Evolutionary conservation across 2,329 filamentous ascomycete species (phyloP), one percentile per base, ranked within the genome.

Genomic region (Neoarthrinium moseri): DNA sequence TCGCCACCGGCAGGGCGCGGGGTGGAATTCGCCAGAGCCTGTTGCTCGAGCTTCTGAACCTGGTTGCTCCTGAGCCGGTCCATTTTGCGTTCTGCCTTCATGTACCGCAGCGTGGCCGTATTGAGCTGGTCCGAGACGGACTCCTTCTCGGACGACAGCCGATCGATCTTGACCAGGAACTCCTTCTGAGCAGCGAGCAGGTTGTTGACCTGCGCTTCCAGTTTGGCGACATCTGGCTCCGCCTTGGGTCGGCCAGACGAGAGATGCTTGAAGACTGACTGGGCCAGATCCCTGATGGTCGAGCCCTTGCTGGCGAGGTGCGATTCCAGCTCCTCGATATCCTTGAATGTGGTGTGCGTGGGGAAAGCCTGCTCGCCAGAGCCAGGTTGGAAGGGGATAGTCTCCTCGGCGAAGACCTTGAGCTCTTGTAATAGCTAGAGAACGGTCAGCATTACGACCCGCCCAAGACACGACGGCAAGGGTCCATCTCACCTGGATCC

Each of bases 21-120:
- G 6, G 77, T 70, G 12, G 80, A 81, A 47, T 86, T 86, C 48
- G 88, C 79, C 42, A 91, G 80, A 24, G 91, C 91, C 68, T 96
- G 89, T 58, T 90, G 87, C 64, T 97, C 94, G 49, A 99, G 70
- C 64, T 95, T 96, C 51, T 91, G 88, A 2, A 96, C 91, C 47
- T 95, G 91, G 13, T 84, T 73, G 62, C 94, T 99, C 67, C 89
- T 92, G 20, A 87, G 82, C 34, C 94, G 83, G 64, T 99, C 94
- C 43, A 97, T 75, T 64, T 91, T 94, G 72, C 95, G 95, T 65
- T 99, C 94, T 0, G 94, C 94, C 56, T 95, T 89, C 73, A 97
- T 89, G 61, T 95, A 97, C 53, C 94, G 83, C 48, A 95, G 75
- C 5, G 91, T 95, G 13, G 92, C 94, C 26, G 83, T 86, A 62